Base-by-base conservation (phyloP, 495 filamentous ascomycete species). In the Hyaloscypha bicolor region DNA sequence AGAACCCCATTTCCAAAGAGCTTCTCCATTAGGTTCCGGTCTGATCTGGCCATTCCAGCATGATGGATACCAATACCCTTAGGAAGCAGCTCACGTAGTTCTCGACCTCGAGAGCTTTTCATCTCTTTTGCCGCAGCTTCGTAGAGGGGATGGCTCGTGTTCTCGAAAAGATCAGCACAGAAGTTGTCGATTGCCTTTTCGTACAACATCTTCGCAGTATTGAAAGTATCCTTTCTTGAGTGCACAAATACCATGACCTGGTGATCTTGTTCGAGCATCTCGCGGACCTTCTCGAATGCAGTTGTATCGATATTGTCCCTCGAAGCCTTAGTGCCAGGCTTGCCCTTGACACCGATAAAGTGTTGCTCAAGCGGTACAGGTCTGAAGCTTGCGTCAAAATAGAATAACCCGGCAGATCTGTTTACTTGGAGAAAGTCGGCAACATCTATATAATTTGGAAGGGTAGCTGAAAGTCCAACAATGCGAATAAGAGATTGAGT, bases 181-280 rank as follows among this genome's bases (percentile, higher is more conserved):
- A 82, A 82, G 48, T 96, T 80, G 52, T 98, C 94, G 16, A 87
- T 79, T 3, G 95, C 96, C 83, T 94, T 91, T 71, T 97, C 89
- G 65, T 89, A 87, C 32, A 99, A 84, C 78, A 87, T 91, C 66
- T 90, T 91, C 29, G 95, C 94, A 0, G 94, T 96, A 60, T 87
- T 84, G 51, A 96, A 85, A 1, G 95, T 99, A 72, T 99, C 96
- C 76, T 96, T 95, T 29, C 95, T 86, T 3, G 94, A 96, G 75
- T 99, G 95, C 3, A 99, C 95, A 77, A 99, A 99, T 0, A 99
- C 94, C 95, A 99, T 99, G 60, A 98, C 86, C 73, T 99, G 95
- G 70, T 99, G 93, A 11, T 90, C 93, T 63, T 81, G 79, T 71
- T 90, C 85, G 11, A 98, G 81, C 95, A 97, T 97, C 53, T 91